Base-by-base conservation (phyloP, 768 basidiomycete genomes). In the Harrya chromipes region DNA sequence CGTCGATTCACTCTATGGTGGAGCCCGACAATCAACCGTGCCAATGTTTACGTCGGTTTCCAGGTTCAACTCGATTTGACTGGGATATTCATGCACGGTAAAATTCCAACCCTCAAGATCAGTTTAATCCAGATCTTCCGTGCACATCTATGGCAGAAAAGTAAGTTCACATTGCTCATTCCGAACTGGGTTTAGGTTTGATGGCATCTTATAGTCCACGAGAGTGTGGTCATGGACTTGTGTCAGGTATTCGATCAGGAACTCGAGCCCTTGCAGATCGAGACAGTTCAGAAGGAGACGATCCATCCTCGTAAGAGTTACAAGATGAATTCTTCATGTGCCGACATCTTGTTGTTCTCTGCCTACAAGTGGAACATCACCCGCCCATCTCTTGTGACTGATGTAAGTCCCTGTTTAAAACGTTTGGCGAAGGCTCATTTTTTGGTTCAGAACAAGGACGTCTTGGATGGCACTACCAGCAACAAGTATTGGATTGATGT, bases 311-410 rank as follows among this genome's bases (percentile, higher is more conserved):
- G 95, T 72, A 97, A 97, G 79, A 97, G 93, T 77, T 99, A 99
- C 83, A 99, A 99, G 82, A 98, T 99, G 97, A 99, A 99, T 73
- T 97, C 94, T 8, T 95, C 94, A n/a, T 97, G 95, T 57, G 95
- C 95, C 44, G 97, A 99, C 64, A 95, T 99, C 64, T 77, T 99
- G 17, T 77, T 99, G 43, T 98, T 99, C 82, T 97, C 94, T 12
- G 88, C 90, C 1, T 90, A 91, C 70, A 93, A 92, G 82, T 99
- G 97, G 97, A 97, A 97, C 69, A 97, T 98, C 52, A 84, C 94
- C 5, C 84, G 95, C 17, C 97, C 97, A 2, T 95, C 93, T 4
- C 83, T 99, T 21, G 87, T 94, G 21, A 94, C 94, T 7, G 95
- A 99, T 62, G 90, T 88, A 64, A 65, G 84, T 16, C 10, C 37